Base-by-base conservation (phyloP, 139 green algal genomes). In the Closterium sp. region DNA sequence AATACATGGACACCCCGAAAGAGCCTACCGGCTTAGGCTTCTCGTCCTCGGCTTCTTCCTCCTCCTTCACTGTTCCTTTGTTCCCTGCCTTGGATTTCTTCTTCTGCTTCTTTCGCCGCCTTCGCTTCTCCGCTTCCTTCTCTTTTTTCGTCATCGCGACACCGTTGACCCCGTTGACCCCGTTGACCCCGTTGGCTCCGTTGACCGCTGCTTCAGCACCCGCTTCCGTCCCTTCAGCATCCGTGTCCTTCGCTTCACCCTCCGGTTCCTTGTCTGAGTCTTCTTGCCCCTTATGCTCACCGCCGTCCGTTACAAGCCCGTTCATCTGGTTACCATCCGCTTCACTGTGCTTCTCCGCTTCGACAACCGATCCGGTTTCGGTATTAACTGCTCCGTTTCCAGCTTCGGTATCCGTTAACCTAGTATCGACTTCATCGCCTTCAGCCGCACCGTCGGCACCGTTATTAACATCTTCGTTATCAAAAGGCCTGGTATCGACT, bases 71-170 rank as follows among this genome's bases (percentile, higher is more conserved):
- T 6, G 10, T 11, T 91, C 32, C 89, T 42, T 85, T 28, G 34
- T 10, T 70, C 89, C 1, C 38, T 10, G 17, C 31, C 28, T 90
- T 90, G 9, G 42, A 31, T 90, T 90, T 90, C 88, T 90, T 90
- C 88, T 90, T 90, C 88, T 91, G 89, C 21, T 91, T 91, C 29
- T 38, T 89, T 17, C 89, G 89, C 89, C 31, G 79, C 32, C 89
- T 88, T 21, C 89, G 42, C 89, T 70, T 50, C 22, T 91, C 89
- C 84, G 42, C 30, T 22, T 91, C 89, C 38, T 91, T 91, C 38
- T 88, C 31, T 9, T 91, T 91, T 22, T 90, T 90, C 42, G 31
- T 70, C 31, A 70, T 34, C 19, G 13, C 17, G 86, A 89, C 86
- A 24, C 31, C 86, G 19, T 89, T 89, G 21, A 89, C 86, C 17